Conservation (phyloP, 108 stramenopile species). For the Nitzschia sp. region DNA sequence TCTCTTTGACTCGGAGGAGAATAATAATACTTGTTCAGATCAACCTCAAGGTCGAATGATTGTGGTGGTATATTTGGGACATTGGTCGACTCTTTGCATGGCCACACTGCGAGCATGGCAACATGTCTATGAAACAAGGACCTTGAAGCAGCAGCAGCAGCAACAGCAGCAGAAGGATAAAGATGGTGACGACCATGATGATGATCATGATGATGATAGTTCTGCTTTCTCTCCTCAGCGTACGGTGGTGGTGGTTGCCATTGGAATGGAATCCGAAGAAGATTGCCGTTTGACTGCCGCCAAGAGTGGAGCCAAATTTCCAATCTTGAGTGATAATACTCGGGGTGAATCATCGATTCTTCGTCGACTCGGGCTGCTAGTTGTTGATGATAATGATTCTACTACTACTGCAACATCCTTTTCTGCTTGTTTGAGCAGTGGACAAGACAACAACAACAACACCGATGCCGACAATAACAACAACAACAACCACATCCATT, state of each 20-base stretch:
- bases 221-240: not conserved
- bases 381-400: not conserved
- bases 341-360: not conserved
- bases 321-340: no score
- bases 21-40: not conserved
- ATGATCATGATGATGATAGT: not conserved
- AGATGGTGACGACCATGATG: no score
- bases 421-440: no score
- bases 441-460: not conserved
- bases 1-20: no score
- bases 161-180: no score
- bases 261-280: constrained; percentile 3
- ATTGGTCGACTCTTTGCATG: constrained; percentile 18
- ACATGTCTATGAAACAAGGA: not conserved
- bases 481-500: no score
- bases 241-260: not conserved
- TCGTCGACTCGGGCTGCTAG: not conserved
- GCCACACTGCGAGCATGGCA: constrained; percentile 5
- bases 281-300: not conserved
- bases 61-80: constrained; percentile 9
- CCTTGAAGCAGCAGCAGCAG: not conserved
- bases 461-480: no score
- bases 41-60: not conserved
- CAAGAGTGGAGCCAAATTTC: not conserved
- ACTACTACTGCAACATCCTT: not conserved